These are phyloP conservation scores for Gamarada debralockiae DNA, from an alignment of 495 filamentous ascomycete genomes.

Conservation along the genomic window DNA sequence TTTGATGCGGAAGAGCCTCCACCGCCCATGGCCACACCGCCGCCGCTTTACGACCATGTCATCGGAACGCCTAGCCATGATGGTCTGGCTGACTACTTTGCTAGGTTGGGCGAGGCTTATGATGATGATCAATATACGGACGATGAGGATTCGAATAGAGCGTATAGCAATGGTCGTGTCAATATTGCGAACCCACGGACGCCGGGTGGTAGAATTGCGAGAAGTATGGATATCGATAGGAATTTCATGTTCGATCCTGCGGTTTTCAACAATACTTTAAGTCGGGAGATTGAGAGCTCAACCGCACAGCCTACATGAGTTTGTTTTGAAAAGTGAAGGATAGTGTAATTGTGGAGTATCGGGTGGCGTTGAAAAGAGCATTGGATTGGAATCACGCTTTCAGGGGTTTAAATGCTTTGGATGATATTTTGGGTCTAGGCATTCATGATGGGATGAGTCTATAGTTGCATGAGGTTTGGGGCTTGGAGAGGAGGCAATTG, in stretches of 20 bases:
- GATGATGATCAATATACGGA: slow-evolving; percentile 27
- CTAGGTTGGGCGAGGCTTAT: slow-evolving; percentile 33
- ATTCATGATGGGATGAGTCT: too few relatives aligned
- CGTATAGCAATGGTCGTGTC: slow-evolving; percentile 36
- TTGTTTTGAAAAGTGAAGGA: too few relatives aligned
- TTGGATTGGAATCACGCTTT: too few relatives aligned
- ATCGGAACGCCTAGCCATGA: slow-evolving; percentile 77
- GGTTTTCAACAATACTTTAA: background rate
- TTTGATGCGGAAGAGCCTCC: slow-evolving; percentile 90
- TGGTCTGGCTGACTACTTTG: slow-evolving; percentile 88
- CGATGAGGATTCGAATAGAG: slow-evolving; percentile 32
- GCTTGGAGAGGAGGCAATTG: too few relatives aligned
- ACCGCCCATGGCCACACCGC: slow-evolving; percentile 77
- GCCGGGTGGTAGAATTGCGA: slow-evolving; percentile 37
- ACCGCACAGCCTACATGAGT: too few relatives aligned
- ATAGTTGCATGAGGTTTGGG: too few relatives aligned
- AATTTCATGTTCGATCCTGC: slow-evolving; percentile 24
- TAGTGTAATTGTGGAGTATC: too few relatives aligned
- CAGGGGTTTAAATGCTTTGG: too few relatives aligned
- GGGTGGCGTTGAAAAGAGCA: too few relatives aligned
- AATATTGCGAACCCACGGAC: slow-evolving; percentile 53
- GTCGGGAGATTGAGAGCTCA: background rate
- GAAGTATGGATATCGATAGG: slow-evolving; percentile 27
- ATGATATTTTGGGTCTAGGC: too few relatives aligned
- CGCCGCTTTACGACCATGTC: slow-evolving; percentile 82